phyloP scores from a whole-genome alignment of 345 rosid species.

The Boechera stricta region DNA sequence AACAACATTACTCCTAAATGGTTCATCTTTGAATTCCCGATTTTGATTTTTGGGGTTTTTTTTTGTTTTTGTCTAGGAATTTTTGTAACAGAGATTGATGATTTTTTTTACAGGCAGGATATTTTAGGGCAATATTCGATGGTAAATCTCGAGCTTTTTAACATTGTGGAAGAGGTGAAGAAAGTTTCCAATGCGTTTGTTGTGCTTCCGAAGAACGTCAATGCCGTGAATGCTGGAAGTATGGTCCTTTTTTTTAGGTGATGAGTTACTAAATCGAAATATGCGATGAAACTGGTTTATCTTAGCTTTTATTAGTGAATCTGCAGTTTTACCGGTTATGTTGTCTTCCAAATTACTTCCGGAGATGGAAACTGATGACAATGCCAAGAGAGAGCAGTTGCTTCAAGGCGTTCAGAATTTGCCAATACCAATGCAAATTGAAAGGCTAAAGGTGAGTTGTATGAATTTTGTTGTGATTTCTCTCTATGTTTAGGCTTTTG shows the following conservation, averaged over 20 bases:
- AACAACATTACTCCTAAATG: slow-evolving; percentile 89
- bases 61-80: not conserved
- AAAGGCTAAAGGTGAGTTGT: slow-evolving; percentile 68
- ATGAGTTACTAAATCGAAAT: not conserved
- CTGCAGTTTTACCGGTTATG: slow-evolving; percentile 92
- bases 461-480: not conserved
- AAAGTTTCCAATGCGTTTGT: slow-evolving; percentile 85
- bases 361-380: slow-evolving; percentile 93
- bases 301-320: slow-evolving; percentile 16
- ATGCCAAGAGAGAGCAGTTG: slow-evolving; percentile 80
- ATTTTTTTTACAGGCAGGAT: slow-evolving; percentile 68
- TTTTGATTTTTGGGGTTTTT: not conserved
- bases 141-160: slow-evolving; percentile 95
- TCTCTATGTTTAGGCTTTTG: not conserved
- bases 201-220: slow-evolving; percentile 89
- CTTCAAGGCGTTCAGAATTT: slow-evolving; percentile 85
- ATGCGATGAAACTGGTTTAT: slow-evolving; percentile 13
- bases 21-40: slow-evolving; percentile 37
- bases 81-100: slow-evolving; percentile 31
- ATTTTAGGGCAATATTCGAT: slow-evolving; percentile 86
- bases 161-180: slow-evolving; percentile 82
- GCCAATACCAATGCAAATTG: slow-evolving; percentile 72
- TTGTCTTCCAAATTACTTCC: slow-evolving; percentile 88
- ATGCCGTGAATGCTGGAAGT: slow-evolving; percentile 82
- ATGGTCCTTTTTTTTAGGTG: slow-evolving; percentile 32